A percentile compares a stretch with the other conserved stretches of the same genome.
Evolutionary conservation across 2,329 filamentous ascomycete species (phyloP).

Genomic region (Sphaerostilbella broomeana): DNA sequence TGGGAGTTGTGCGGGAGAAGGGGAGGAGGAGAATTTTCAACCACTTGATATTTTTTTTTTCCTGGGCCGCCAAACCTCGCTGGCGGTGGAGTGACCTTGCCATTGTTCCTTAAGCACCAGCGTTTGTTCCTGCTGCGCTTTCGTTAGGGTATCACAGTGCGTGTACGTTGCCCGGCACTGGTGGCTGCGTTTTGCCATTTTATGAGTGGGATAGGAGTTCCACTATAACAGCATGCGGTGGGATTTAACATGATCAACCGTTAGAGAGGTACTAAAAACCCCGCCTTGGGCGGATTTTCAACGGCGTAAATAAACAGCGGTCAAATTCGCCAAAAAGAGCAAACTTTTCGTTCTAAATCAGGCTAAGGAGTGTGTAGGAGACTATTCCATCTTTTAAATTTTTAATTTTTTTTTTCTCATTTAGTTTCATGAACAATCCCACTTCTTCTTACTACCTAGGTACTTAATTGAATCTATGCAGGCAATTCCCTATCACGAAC

Average conservation of each 20-base stretch:
- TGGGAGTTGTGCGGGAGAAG: conserved; percentile 41
- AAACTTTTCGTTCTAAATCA: no score
- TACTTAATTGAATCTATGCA: no score
- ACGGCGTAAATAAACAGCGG: background rate
- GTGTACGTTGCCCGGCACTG: conserved; percentile 7
- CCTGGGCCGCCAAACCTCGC: conserved; percentile 16
- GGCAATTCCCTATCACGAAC: no score
- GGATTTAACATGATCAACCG: no score
- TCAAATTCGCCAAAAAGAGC: no score
- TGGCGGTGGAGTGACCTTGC: conserved; percentile 21
- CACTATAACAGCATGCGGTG: no score
- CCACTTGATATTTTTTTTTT: conserved; percentile 26
- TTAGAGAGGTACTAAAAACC: background rate
- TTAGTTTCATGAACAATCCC: no score
- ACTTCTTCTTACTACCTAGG: no score
- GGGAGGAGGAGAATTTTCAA: conserved; percentile 35
- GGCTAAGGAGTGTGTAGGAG: no score
- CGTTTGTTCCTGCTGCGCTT: conserved; percentile 12
- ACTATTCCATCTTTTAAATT: background rate
- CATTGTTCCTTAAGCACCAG: conserved; percentile 12
- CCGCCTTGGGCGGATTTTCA: background rate
- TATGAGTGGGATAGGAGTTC: no score
- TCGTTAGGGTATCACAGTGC: conserved; percentile 12
- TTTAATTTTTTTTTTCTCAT: background rate
- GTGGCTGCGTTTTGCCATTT: background rate